phyloP scores from a whole-genome alignment of 306 rosid genomes.

The Cucumis hystrix region DNA sequence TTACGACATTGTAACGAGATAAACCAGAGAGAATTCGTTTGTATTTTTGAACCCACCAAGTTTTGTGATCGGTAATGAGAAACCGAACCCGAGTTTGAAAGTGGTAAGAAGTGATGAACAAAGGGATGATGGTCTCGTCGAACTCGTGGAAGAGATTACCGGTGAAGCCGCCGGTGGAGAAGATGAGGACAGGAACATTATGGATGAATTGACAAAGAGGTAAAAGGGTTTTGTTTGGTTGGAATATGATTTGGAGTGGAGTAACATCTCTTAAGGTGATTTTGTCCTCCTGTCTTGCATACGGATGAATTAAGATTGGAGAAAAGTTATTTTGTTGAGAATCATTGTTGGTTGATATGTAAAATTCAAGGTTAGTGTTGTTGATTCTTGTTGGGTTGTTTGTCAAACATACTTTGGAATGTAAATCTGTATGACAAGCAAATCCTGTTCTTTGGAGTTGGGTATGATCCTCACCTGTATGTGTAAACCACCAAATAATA shows the following conservation, averaged over 20 bases:
- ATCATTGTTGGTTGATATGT: slow-evolving; percentile 5
- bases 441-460: slow-evolving; percentile 14
- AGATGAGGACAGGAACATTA: slow-evolving; percentile 14
- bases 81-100: slow-evolving; percentile 14
- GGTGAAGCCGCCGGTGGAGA: slow-evolving; percentile 22
- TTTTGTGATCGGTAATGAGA: slow-evolving; percentile 13
- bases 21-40: slow-evolving; percentile 12
- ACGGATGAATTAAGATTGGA: slow-evolving; percentile 14
- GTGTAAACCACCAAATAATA: background rate
- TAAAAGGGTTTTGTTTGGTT: background rate
- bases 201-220: slow-evolving; percentile 18
- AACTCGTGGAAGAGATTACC: slow-evolving; percentile 28
- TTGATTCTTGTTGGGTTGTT: slow-evolving; percentile 10
- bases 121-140: slow-evolving; percentile 19
- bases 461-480: slow-evolving; percentile 14
- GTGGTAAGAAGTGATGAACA: slow-evolving; percentile 21
- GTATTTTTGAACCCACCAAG: slow-evolving; percentile 24
- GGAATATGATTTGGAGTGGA: slow-evolving; percentile 4
- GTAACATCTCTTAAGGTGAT: slow-evolving; percentile 9
- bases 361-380: slow-evolving; percentile 5
- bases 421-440: slow-evolving; percentile 21
- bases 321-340: background rate
- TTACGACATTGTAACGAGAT: slow-evolving; percentile 13
- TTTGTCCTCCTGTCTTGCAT: slow-evolving; percentile 18
- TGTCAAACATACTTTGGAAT: slow-evolving; percentile 15